Base-by-base conservation (phyloP, 2,329 filamentous ascomycete genomes). In the Penicillium griseofulvum region DNA sequence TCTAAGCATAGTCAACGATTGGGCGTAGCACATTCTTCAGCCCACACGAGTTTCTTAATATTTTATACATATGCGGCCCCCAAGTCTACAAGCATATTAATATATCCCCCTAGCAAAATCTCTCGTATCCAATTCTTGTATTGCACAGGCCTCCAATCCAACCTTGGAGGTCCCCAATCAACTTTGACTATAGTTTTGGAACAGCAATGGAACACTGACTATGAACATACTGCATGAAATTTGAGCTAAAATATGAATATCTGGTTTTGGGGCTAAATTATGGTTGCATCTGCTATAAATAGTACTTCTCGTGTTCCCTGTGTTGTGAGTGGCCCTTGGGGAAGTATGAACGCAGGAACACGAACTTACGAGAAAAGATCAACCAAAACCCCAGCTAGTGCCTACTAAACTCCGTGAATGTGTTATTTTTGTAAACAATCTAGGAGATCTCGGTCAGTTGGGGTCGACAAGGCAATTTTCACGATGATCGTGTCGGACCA, bases 341-440 rank as follows among this genome's bases (percentile, higher is more conserved):
- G 19, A 24, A 49, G 26, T 42, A 49, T 49, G 19, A 33, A 42
- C 17, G 22, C 47, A 49, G 47, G 47, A n/a, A 42, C 47, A 49
- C 47, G 47, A 49, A 49, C 19, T 42, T 42, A 42, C 47, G 47
- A 42, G 37, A 31, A 17, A 39, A 17, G 36, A 42, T 41, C 36
- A n/a, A 22, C 26, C 16, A n/a, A 33, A 26, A 8, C 11, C 24
- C 19, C 14, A 42, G 37, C 7, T 41, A 42, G 28, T 29, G 28
- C 6, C 14, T n/a, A 11, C 6, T 24, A 16, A n/a, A 19, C 12
- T 11, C 14, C 34, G 28, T 10, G 10, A 48, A 11, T 5, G 11
- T 26, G 34, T 46, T 46, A 38, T 48, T 37, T 48, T 38, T 28
- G 19, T 34, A 6, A 33, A 24, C 16, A 24, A 24, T 12, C 5